Conservation (phyloP, 805 yeast species). For the Candida sanyiensis region DNA sequence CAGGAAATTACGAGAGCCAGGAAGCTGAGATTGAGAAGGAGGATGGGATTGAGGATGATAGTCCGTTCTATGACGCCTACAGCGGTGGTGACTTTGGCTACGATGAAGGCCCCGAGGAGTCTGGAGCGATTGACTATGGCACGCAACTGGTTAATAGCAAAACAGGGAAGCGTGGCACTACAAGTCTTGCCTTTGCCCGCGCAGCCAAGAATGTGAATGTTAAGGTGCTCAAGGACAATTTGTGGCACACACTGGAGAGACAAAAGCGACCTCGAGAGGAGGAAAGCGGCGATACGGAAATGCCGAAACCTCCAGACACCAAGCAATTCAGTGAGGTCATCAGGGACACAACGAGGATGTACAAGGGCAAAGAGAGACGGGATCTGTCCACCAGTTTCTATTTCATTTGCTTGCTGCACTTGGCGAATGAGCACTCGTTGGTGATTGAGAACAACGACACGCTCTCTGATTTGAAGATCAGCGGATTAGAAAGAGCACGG, state of each 20-base stretch:
- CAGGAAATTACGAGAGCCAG: constrained; percentile 46
- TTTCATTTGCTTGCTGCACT: constrained; percentile 75
- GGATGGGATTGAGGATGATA: constrained; percentile 23
- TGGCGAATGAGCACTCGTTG: constrained; percentile 82
- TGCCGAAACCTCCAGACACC: constrained; percentile 6
- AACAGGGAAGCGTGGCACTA: constrained; percentile 35
- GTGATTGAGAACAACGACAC: constrained; percentile 30
- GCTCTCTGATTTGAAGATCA: constrained; percentile 16
- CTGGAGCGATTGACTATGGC: constrained; percentile 19
- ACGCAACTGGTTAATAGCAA: constrained; percentile 26
- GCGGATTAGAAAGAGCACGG: too few relatives aligned
- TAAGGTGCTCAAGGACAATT: constrained; percentile 60
- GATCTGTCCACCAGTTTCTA: constrained; percentile 83
- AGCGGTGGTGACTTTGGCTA: constrained; percentile 24
- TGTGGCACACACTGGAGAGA: constrained; percentile 54
- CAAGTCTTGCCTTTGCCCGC: constrained; percentile 42
- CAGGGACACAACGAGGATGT: constrained; percentile 42
- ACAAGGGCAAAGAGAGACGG: constrained; percentile 48
- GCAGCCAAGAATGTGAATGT: constrained; percentile 80
- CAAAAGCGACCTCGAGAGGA: not conserved
- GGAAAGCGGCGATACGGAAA: not conserved
- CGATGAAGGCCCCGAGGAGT: constrained; percentile 16
- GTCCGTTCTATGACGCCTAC: constrained; percentile 16
- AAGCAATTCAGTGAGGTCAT: constrained; percentile 42
- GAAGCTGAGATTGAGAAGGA: not conserved